Percentiles rank a stretch among this genome's conserved stretches.
Conservation (phyloP, 441 rosid species). For the Populus hybrid region DNA sequence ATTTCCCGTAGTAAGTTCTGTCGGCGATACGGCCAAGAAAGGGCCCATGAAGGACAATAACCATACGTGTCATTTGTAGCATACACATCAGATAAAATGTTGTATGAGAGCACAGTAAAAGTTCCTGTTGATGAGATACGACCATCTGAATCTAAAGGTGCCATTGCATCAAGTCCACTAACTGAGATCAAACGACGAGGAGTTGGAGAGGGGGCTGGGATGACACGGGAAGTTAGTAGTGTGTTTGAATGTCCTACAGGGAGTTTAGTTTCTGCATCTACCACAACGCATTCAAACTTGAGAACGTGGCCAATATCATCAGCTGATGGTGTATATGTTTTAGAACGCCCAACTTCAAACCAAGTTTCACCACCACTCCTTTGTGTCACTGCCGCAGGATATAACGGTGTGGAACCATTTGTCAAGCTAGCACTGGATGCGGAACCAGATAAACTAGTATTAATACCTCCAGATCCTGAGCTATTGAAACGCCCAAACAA, state of each 20-base stretch:
- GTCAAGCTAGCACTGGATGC: conserved; percentile 62
- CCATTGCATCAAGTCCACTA: conserved; percentile 66
- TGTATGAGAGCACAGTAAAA: conserved; percentile 93
- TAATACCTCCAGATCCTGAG: conserved; percentile 57
- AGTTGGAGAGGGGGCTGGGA: conserved; percentile 95
- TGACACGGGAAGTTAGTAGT: conserved; percentile 85
- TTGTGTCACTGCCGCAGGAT: conserved; percentile 75
- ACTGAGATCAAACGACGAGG: conserved; percentile 87
- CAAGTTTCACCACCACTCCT: conserved; percentile 73
- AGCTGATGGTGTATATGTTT: conserved; percentile 92
- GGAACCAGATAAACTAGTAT: conserved; percentile 56
- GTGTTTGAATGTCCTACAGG: conserved; percentile 70
- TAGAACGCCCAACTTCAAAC: conserved; percentile 85
- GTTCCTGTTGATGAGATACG: conserved; percentile 73
- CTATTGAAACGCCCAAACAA: conserved; percentile 76
- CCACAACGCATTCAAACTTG: conserved; percentile 91
- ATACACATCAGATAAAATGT: conserved; percentile 83
- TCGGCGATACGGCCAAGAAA: conserved; percentile 96
- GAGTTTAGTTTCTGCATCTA: conserved; percentile 71
- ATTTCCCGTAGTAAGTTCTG: conserved; percentile 94
- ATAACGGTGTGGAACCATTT: conserved; percentile 74
- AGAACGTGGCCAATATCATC: conserved; percentile 93
- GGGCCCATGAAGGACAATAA: conserved; percentile 99
- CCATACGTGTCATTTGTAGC: conserved; percentile 77
- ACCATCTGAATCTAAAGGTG: conserved; percentile 72